A percentile compares a stretch with the other conserved stretches of the same genome.
These are phyloP conservation scores for Ogataea chonburiensis DNA, from an alignment of 805 yeast genomes.

Conservation along the genomic window DNA sequence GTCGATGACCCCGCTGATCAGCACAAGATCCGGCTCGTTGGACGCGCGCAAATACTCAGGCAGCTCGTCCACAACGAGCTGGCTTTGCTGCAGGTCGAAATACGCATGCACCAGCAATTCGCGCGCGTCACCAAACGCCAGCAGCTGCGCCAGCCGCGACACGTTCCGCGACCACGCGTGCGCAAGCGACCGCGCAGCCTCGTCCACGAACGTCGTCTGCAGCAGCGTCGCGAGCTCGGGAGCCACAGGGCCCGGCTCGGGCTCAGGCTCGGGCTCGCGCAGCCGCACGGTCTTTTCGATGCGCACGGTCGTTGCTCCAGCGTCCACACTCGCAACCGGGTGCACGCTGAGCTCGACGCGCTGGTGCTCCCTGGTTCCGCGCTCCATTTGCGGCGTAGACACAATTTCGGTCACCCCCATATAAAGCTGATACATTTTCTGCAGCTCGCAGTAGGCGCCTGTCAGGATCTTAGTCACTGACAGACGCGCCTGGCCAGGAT, in stretches of 20 bases:
- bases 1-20: slow-evolving; percentile 68
- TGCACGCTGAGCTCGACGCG: slow-evolving; percentile 49
- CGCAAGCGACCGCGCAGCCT: slow-evolving; percentile 15
- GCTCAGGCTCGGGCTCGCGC: slow-evolving; percentile 1
- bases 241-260: not conserved
- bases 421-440: slow-evolving; percentile 51
- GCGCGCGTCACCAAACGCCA: slow-evolving; percentile 52
- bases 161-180: slow-evolving; percentile 44
- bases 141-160: slow-evolving; percentile 41
- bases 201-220: not conserved
- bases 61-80: slow-evolving; percentile 6
- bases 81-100: slow-evolving; percentile 32
- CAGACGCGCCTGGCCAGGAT: slow-evolving; percentile 35
- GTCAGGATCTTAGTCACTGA: slow-evolving; percentile 62
- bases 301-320: slow-evolving; percentile 4
- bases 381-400: slow-evolving; percentile 40
- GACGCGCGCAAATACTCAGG: slow-evolving; percentile 42
- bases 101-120: slow-evolving; percentile 61
- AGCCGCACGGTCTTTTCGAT: slow-evolving; percentile 12
- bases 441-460: slow-evolving; percentile 67
- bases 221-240: not conserved
- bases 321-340: slow-evolving; percentile 26
- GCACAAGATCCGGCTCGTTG: slow-evolving; percentile 37
- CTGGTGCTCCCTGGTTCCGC: slow-evolving; percentile 50
- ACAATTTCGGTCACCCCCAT: slow-evolving; percentile 32